A percentile compares a stretch with the other conserved stretches of the same genome.
phyloP scores from a whole-genome alignment of 2,329 filamentous ascomycete species.

The Colletotrichum gloeosporioides region DNA sequence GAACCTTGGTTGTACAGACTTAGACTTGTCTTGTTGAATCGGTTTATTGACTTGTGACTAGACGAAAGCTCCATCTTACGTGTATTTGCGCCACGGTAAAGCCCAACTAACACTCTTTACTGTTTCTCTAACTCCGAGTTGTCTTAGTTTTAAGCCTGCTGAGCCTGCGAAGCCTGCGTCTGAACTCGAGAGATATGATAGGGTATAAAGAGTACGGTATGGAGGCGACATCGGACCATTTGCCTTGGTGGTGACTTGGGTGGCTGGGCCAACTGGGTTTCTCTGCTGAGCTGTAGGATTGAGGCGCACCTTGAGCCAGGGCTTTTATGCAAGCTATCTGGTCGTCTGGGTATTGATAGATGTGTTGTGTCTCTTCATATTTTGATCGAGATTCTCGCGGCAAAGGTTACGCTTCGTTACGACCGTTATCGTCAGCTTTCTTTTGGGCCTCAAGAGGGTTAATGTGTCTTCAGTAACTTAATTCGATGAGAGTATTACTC shows the following conservation, averaged over 20 bases:
- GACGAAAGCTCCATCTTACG: neutral
- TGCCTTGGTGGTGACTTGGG: neutral
- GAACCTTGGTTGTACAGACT: neutral
- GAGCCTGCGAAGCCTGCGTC: neutral
- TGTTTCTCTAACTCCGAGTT: fast-evolving
- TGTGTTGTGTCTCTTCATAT: neutral
- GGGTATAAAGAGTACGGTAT: neutral
- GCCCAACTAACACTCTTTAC: neutral
- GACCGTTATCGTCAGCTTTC: neutral
- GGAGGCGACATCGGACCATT: too few species aligned
- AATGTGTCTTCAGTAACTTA: neutral
- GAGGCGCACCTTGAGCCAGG: neutral
- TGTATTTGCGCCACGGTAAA: neutral
- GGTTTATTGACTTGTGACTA: neutral
- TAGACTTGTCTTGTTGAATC: neutral
- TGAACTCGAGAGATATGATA: neutral
- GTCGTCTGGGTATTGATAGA: neutral
- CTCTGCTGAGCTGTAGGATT: neutral
- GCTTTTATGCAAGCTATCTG: neutral
- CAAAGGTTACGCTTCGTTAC: neutral
- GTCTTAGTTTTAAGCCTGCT: neutral
- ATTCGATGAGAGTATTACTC: neutral
- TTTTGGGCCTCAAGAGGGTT: neutral
- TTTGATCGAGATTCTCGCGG: neutral
- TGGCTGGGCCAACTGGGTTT: neutral